These are phyloP conservation scores for Tuber melanosporum DNA, from an alignment of 495 filamentous ascomycete genomes.

Conservation along the genomic window DNA sequence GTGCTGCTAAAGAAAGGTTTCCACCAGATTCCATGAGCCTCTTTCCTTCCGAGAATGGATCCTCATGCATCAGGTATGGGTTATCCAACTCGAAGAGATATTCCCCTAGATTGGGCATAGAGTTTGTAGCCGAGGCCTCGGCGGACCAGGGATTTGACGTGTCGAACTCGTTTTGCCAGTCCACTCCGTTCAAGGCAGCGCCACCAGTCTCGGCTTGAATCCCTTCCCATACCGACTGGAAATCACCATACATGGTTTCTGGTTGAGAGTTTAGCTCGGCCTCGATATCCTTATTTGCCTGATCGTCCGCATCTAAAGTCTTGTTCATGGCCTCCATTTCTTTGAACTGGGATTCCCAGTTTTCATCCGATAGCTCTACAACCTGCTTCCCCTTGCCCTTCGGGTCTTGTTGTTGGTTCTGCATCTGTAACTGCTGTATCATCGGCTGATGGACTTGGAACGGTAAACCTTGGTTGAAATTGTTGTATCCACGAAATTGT, in stretches of 20 bases:
- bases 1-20: constrained; percentile 84
- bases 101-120: constrained; percentile 55
- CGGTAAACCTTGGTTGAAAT: constrained; percentile 38
- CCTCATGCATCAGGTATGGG: constrained; percentile 63
- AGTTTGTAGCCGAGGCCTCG: constrained; percentile 37
- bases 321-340: constrained; percentile 53
- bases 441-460: constrained; percentile 51
- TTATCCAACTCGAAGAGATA: constrained; percentile 96
- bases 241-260: constrained; percentile 63
- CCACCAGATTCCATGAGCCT: constrained; percentile 86
- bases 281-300: constrained; percentile 73
- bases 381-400: constrained; percentile 84
- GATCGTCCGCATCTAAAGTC: constrained; percentile 54
- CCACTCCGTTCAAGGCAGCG: constrained; percentile 42
- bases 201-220: constrained; percentile 66
- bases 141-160: constrained; percentile 35
- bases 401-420: constrained; percentile 44
- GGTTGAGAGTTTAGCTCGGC: constrained; percentile 72
- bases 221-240: constrained; percentile 82
- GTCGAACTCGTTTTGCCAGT: constrained; percentile 41
- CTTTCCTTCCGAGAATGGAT: constrained; percentile 85
- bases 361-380: constrained; percentile 83
- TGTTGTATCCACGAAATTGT: constrained; percentile 32
- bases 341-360: constrained; percentile 94
- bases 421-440: constrained; percentile 43